Evolutionary conservation across 768 basidiomycete species (phyloP).

Genomic region (Tulasnella sp.): DNA sequence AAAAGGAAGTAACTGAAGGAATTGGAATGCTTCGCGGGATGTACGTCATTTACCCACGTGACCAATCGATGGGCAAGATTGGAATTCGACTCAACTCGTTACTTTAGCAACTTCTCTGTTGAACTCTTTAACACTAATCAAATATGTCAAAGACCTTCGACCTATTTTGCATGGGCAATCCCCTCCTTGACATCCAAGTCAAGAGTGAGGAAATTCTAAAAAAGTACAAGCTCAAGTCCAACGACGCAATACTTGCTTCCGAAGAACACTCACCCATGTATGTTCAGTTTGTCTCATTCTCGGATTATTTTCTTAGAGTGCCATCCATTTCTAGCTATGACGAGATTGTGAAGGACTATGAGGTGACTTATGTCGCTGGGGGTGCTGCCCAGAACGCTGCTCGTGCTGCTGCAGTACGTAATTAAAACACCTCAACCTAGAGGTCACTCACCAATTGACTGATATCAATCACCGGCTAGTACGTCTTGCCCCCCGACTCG

Average conservation of each 20-base stretch:
- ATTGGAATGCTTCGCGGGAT: neutral
- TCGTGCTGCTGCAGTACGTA: slow-evolving; percentile 81
- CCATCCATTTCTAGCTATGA: slow-evolving; percentile 50
- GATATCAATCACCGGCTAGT: slow-evolving; percentile 36
- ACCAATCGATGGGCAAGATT: neutral
- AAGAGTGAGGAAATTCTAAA: slow-evolving; percentile 68
- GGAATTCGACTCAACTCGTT: slow-evolving; percentile 6
- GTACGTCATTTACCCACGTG: no score
- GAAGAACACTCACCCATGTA: slow-evolving; percentile 82
- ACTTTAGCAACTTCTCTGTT: neutral
- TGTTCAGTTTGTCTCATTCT: slow-evolving; percentile 20
- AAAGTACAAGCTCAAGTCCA: slow-evolving; percentile 83
- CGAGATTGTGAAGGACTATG: slow-evolving; percentile 55
- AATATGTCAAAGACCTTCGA: slow-evolving; percentile 30
- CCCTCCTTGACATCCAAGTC: slow-evolving; percentile 93
- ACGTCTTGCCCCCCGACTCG: slow-evolving; percentile 72
- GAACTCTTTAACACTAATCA: neutral
- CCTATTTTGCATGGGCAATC: slow-evolving; percentile 89
- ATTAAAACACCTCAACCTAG: neutral
- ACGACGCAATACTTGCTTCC: slow-evolving; percentile 91
- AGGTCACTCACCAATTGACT: slow-evolving; percentile 14
- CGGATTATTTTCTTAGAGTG: neutral
- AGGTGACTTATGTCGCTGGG: slow-evolving; percentile 86
- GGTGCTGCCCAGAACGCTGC: slow-evolving; percentile 96
- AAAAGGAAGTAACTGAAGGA: neutral